A percentile compares a stretch with the other conserved stretches of the same genome.
Evolutionary conservation across 169 alveolate genomes (phyloP).

Genomic region (Neospora caninum): DNA sequence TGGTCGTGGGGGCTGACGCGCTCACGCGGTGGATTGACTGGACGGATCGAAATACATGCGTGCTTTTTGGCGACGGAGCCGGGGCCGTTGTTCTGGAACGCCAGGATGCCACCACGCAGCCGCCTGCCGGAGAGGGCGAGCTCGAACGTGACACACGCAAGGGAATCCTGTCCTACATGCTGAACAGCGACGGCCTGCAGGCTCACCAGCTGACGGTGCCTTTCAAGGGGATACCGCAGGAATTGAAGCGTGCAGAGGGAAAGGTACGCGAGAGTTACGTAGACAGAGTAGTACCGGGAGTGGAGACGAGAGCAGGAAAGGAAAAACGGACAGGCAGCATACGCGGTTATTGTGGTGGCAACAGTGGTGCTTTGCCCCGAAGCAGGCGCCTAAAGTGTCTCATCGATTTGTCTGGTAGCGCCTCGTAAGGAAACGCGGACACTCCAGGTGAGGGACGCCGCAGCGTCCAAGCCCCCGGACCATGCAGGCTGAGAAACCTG

Average conservation of each 20-base stretch:
- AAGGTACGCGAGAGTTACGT: neutral
- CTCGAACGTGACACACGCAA: neutral
- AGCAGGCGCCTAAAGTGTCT: no score
- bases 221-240: constrained; percentile 4
- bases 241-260: neutral
- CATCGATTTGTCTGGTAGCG: no score
- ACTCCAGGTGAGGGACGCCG: no score
- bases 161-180: constrained; percentile 55
- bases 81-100: constrained; percentile 69
- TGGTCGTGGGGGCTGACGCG: constrained; percentile 77
- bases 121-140: neutral
- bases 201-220: constrained; percentile 25
- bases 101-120: constrained; percentile 49
- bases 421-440: no score
- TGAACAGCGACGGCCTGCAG: constrained; percentile 53
- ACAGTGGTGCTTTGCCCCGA: no score
- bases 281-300: neutral
- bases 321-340: no score
- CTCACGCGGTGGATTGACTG: constrained; percentile 77
- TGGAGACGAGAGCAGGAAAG: neutral
- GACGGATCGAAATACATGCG: constrained; percentile 77
- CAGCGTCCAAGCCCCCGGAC: no score
- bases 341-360: no score
- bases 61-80: constrained; percentile 78
- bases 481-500: no score